Percentiles rank a stretch among this genome's conserved stretches.
Conservation (phyloP, 1,139 yeast species). For the Pichia sp. region DNA sequence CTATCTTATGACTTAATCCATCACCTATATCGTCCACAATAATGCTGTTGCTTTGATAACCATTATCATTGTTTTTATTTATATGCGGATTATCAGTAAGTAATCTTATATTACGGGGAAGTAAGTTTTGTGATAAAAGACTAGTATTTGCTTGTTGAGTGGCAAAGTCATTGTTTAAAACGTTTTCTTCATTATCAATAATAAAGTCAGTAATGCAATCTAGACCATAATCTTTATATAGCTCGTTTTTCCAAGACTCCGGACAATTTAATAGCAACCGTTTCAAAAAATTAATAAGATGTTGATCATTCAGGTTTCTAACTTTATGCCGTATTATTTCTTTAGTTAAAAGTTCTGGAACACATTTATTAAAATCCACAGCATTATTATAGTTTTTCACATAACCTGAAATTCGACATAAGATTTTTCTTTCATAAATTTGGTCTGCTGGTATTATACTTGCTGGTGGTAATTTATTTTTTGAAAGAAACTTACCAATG, state of each 20-base stretch:
- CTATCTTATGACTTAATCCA: background rate
- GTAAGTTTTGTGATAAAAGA: background rate
- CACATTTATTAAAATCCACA: conserved; percentile 17
- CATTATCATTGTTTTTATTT: background rate
- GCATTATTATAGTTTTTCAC: conserved; percentile 14
- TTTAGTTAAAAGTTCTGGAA: conserved; percentile 4
- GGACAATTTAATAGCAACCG: conserved; percentile 10
- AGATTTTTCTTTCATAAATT: conserved; percentile 10
- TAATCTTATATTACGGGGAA: background rate
- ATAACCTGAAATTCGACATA: conserved; percentile 17
- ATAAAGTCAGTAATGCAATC: conserved; percentile 4
- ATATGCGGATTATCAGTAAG: background rate
- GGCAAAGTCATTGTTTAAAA: background rate
- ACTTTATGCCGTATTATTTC: conserved; percentile 4
- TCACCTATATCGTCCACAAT: background rate
- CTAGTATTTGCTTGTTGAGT: background rate
- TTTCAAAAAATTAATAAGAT: conserved; percentile 10
- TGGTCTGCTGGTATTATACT: conserved; percentile 8
- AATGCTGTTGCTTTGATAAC: background rate
- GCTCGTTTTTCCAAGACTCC: conserved; percentile 5
- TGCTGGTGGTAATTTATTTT: conserved; percentile 11
- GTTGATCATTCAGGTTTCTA: conserved; percentile 8
- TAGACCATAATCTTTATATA: conserved; percentile 11
- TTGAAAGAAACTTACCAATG: background rate
- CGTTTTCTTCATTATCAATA: background rate